Percentiles rank a stretch among this genome's conserved stretches.
phyloP scores from a whole-genome alignment of 1,139 yeast species.

The Nadsonia commutata region DNA sequence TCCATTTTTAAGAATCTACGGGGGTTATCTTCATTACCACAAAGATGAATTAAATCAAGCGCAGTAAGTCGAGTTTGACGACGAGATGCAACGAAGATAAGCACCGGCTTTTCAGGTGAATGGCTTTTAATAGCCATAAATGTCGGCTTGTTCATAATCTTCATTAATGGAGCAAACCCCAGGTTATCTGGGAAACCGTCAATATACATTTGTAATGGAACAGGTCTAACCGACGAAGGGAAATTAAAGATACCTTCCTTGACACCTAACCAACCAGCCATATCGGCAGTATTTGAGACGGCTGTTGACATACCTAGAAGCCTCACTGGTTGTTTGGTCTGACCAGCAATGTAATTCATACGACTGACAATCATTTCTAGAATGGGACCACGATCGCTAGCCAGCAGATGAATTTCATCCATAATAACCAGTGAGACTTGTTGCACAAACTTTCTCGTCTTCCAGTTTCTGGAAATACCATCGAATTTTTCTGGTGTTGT shows the following conservation, averaged over 20 bases:
- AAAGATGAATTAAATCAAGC: conserved; percentile 75
- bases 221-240: conserved; percentile 93
- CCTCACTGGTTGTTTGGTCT: conserved; percentile 62
- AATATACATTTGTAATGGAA: conserved; percentile 92
- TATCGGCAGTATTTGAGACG: conserved; percentile 91
- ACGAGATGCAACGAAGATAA: conserved; percentile 92
- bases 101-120: conserved; percentile 82
- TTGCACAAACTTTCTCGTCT: conserved; percentile 83
- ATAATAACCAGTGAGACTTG: conserved; percentile 81
- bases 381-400: conserved; percentile 96
- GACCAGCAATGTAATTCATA: conserved; percentile 79
- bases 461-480: conserved; percentile 98
- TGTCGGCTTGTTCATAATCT: conserved; percentile 95
- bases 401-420: conserved; percentile 96
- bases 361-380: conserved; percentile 97
- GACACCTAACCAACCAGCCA: conserved; percentile 97
- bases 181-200: conserved; percentile 94
- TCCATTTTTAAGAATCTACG: conserved; percentile 67
- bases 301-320: conserved; percentile 93
- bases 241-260: conserved; percentile 82
- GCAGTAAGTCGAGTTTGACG: conserved; percentile 95
- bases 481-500: conserved; percentile 98
- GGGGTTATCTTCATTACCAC: conserved; percentile 92
- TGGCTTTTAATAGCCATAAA: conserved; percentile 93
- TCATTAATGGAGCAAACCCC: conserved; percentile 93